Conservation (phyloP, 805 yeast species). For the Metschnikowia drakensbergensis region DNA sequence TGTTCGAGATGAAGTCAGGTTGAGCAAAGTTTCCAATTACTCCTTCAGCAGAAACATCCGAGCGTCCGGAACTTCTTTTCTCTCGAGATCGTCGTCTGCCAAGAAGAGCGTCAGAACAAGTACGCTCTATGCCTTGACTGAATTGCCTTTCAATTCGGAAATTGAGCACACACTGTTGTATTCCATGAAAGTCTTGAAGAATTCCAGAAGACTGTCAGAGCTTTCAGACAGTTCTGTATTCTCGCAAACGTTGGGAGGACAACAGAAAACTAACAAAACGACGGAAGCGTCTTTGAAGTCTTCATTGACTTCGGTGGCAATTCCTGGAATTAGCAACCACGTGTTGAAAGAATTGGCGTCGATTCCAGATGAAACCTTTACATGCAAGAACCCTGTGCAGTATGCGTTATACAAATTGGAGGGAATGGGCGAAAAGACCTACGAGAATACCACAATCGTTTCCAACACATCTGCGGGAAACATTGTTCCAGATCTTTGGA, state of each 20-base stretch:
- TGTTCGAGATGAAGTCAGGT: slow-evolving; percentile 3
- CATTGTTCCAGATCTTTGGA: background rate
- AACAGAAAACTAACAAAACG: slow-evolving; percentile 1
- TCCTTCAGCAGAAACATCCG: slow-evolving; percentile 4
- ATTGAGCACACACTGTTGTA: slow-evolving; percentile 1
- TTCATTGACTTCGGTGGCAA: slow-evolving; percentile 42
- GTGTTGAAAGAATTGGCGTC: slow-evolving; percentile 63
- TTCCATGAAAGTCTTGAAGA: slow-evolving; percentile 7
- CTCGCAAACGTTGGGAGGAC: slow-evolving; percentile 18
- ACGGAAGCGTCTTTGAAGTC: slow-evolving; percentile 9
- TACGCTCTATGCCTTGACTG: slow-evolving; percentile 37
- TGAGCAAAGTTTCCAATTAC: slow-evolving; percentile 8
- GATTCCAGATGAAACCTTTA: slow-evolving; percentile 72
- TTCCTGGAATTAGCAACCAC: slow-evolving; percentile 48
- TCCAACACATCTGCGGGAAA: slow-evolving; percentile 1
- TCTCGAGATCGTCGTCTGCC: slow-evolving; percentile 25
- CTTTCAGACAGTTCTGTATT: slow-evolving; percentile 33
- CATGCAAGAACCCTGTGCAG: slow-evolving; percentile 64
- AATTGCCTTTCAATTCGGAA: slow-evolving; percentile 31
- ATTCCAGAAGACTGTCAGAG: slow-evolving; percentile 26
- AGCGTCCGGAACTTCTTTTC: slow-evolving; percentile 10
- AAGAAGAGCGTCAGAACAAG: slow-evolving; percentile 35
- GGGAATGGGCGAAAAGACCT: slow-evolving; percentile 44
- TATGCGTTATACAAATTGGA: slow-evolving; percentile 76
- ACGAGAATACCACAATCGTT: background rate